phyloP scores from a whole-genome alignment of 805 yeast genomes.

The Candida suzukii region DNA sequence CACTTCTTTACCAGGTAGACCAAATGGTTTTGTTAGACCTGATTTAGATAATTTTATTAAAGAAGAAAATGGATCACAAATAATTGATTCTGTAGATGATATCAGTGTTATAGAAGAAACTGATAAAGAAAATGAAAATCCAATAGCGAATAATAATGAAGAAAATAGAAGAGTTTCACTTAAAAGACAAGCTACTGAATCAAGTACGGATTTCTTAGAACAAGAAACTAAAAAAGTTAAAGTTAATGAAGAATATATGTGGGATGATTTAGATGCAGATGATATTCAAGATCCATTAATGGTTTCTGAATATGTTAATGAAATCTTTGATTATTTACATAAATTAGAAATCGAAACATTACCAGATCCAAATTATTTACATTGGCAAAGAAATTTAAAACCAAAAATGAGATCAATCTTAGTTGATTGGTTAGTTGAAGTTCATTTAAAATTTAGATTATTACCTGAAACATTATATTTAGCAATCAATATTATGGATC shows the following conservation, averaged over 20 bases:
- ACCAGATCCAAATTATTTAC: constrained; percentile 64
- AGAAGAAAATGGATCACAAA: not conserved
- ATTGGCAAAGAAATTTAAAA: constrained; percentile 56
- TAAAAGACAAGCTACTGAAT: constrained; percentile 52
- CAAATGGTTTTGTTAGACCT: not conserved
- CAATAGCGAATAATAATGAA: constrained; percentile 68
- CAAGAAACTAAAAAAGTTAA: constrained; percentile 23
- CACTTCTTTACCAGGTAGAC: not conserved
- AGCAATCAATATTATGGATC: constrained; percentile 80
- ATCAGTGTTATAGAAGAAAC: constrained; percentile 42
- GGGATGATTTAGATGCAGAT: constrained; percentile 72
- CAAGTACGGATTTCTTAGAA: constrained; percentile 32
- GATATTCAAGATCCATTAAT: constrained; percentile 71
- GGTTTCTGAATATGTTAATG: constrained; percentile 90
- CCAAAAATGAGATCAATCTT: constrained; percentile 82
- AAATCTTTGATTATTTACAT: constrained; percentile 75
- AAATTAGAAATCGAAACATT: constrained; percentile 65
- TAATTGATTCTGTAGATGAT: constrained; percentile 40
- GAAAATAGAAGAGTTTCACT: constrained; percentile 25
- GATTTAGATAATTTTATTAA: constrained; percentile 16
- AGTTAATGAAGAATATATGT: constrained; percentile 33
- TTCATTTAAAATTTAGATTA: constrained; percentile 75
- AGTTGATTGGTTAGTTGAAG: constrained; percentile 92
- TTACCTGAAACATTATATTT: constrained; percentile 80
- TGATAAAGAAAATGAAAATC: constrained; percentile 42